These are phyloP conservation scores for Arabidopsis arenosa DNA, from an alignment of 345 rosid species.

Conservation along the genomic window DNA sequence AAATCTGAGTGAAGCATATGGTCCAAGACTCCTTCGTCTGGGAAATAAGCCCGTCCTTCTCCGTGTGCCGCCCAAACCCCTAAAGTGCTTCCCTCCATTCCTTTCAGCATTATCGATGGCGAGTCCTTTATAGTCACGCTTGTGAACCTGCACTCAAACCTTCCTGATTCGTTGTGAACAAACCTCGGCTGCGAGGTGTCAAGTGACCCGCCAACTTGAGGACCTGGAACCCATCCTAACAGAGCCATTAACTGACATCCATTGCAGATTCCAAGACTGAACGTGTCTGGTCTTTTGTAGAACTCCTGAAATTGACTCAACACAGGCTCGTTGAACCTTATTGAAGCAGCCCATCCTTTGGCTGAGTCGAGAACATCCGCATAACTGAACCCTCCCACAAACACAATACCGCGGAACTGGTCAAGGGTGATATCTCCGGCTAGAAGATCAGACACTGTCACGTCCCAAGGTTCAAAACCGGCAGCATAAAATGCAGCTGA, in stretches of 20 bases:
- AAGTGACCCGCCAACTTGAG: slow-evolving; percentile 81
- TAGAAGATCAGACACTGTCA: slow-evolving; percentile 90
- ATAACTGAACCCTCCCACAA: slow-evolving; percentile 96
- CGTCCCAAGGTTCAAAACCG: slow-evolving; percentile 97
- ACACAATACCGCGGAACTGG: slow-evolving; percentile 80
- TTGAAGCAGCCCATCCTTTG: slow-evolving; percentile 98
- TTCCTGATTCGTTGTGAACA: slow-evolving; percentile 90
- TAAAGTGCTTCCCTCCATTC: slow-evolving; percentile 92
- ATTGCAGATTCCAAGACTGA: slow-evolving; percentile 94
- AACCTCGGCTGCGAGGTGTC: slow-evolving; percentile 89
- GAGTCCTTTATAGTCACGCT: slow-evolving; percentile 78
- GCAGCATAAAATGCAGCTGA: slow-evolving; percentile 86
- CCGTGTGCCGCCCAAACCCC: slow-evolving; percentile 99
- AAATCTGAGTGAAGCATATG: slow-evolving; percentile 67
- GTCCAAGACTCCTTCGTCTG: slow-evolving; percentile 84
- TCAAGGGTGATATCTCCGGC: slow-evolving; percentile 60
- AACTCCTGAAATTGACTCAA: slow-evolving; percentile 84
- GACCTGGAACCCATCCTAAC: slow-evolving; percentile 95
- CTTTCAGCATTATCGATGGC: slow-evolving; percentile 89
- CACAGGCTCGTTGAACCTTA: slow-evolving; percentile 77
- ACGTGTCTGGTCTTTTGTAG: slow-evolving; percentile 80
- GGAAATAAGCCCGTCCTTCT: slow-evolving; percentile 94
- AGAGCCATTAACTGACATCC: slow-evolving; percentile 97
- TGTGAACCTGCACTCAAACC: slow-evolving; percentile 90
- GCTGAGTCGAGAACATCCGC: slow-evolving; percentile 96